Conservation (phyloP, 352 stramenopile species). For the Pythium utonaiense region DNA sequence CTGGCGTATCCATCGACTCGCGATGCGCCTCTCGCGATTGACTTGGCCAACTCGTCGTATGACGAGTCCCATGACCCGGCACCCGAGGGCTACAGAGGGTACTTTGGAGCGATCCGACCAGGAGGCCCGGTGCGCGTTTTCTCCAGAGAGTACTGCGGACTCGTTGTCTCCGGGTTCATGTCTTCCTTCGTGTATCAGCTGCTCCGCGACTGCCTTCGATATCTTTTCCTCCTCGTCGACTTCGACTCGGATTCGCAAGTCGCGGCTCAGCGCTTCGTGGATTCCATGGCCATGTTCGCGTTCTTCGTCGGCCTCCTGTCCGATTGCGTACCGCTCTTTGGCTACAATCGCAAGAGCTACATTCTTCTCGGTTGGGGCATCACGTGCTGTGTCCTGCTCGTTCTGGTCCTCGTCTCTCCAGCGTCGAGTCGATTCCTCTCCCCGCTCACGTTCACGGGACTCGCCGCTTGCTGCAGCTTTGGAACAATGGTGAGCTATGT, state of each 20-base stretch:
- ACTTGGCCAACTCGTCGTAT: neutral
- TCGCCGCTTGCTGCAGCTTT: neutral
- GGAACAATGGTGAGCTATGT: neutral
- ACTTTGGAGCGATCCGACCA: neutral
- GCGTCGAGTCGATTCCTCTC: neutral
- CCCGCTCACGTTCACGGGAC: neutral
- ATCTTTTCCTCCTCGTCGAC: neutral
- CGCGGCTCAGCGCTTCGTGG: neutral
- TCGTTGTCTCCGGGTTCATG: slow-evolving; percentile 4
- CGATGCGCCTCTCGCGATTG: slow-evolving; percentile 2
- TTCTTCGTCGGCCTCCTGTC: neutral
- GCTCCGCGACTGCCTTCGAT: slow-evolving; percentile 5
- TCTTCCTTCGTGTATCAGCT: slow-evolving; percentile 8
- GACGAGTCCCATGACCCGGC: neutral
- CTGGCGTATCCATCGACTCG: slow-evolving; percentile 4
- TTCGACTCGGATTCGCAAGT: neutral
- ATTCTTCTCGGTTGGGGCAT: neutral
- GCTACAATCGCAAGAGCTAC: neutral
- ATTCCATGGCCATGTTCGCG: neutral
- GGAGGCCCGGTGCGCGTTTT: slow-evolving; percentile 11
- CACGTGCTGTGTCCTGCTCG: neutral
- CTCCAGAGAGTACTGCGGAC: slow-evolving; percentile 11
- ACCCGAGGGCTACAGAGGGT: neutral
- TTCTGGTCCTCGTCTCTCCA: neutral
- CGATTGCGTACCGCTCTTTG: neutral